Percentiles rank a stretch among this genome's conserved stretches.
These are phyloP conservation scores for Petunia axillaris DNA, from an alignment of 257 asterid genomes.

Conservation along the genomic window DNA sequence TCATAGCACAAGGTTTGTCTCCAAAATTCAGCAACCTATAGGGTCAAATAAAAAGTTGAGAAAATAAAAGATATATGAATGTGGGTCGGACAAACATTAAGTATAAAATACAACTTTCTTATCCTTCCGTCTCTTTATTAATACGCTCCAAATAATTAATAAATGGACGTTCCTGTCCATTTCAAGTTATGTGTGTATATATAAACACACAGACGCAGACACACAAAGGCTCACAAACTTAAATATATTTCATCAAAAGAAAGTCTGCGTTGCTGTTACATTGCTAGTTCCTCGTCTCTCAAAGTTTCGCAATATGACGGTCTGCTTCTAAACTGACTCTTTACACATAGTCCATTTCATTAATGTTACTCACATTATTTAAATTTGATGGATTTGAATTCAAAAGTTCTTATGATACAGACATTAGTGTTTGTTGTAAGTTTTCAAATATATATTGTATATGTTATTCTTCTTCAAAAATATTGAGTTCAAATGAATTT, in stretches of 20 bases:
- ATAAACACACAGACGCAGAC: not conserved
- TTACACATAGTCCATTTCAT: not conserved
- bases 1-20: conserved; percentile 25
- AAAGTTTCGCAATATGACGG: conserved; percentile 41
- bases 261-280: conserved; percentile 16
- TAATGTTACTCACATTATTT: not conserved
- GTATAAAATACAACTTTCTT: conserved; percentile 3
- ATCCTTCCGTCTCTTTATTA: conserved; percentile 24
- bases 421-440: too few relatives aligned
- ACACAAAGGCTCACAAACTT: not conserved
- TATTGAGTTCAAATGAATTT: too few relatives aligned
- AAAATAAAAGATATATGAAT: conserved; percentile 19
- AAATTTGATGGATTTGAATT: too few relatives aligned
- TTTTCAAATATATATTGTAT: too few relatives aligned
- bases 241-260: conserved; percentile 18
- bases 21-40: not conserved
- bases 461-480: too few relatives aligned
- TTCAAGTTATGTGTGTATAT: conserved; percentile 19
- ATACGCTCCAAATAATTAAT: conserved; percentile 21
- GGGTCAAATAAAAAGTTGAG: not conserved
- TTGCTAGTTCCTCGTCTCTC: conserved; percentile 18
- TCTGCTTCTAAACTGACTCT: conserved; percentile 31
- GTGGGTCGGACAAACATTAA: conserved; percentile 19
- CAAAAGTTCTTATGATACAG: too few relatives aligned
- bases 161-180: not conserved